These are phyloP conservation scores for Collybia mongolica DNA, from an alignment of 768 basidiomycete genomes.

Conservation along the genomic window DNA sequence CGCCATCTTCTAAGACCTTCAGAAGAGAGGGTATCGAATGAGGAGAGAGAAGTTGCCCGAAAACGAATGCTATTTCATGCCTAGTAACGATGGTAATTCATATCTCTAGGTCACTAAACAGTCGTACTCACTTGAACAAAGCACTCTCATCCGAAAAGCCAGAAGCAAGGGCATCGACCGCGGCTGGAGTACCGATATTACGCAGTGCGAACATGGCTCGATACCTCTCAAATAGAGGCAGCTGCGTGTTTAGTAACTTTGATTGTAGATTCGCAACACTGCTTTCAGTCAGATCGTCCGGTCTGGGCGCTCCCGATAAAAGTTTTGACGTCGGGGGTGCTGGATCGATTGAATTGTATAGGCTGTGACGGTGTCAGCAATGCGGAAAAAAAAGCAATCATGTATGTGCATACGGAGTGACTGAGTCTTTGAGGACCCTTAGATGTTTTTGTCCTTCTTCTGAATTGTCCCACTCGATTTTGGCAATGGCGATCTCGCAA, in stretches of 20 bases:
- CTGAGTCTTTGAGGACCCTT: slow-evolving; percentile 24
- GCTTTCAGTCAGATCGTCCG: slow-evolving; percentile 45
- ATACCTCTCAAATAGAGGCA: slow-evolving; percentile 89
- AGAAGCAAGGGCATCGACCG: slow-evolving; percentile 87
- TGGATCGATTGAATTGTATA: slow-evolving; percentile 85
- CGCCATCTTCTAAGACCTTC: slow-evolving; percentile 64
- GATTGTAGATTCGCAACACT: slow-evolving; percentile 54
- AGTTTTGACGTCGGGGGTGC: slow-evolving; percentile 77
- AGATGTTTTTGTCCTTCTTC: slow-evolving; percentile 61
- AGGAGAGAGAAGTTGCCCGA: slow-evolving; percentile 89
- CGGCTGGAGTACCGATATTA: slow-evolving; percentile 83
- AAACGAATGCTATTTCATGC: slow-evolving; percentile 98
- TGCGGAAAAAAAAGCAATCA: not conserved
- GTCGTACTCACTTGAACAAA: slow-evolving; percentile 78
- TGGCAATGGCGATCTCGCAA: slow-evolving; percentile 94
- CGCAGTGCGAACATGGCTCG: slow-evolving; percentile 98
- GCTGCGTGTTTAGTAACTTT: slow-evolving; percentile 60
- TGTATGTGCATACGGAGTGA: slow-evolving; percentile 32
- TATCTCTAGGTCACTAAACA: not conserved
- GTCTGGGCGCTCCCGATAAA: slow-evolving; percentile 50
- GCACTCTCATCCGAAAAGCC: slow-evolving; percentile 90
- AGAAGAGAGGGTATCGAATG: slow-evolving; percentile 87
- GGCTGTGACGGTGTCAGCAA: slow-evolving; percentile 33
- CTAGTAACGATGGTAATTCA: slow-evolving; percentile 35
- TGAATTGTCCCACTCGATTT: slow-evolving; percentile 90